These are phyloP conservation scores for Backusella mclennaniae DNA, from an alignment of 192 early-diverging fungal genomes.

Conservation along the genomic window DNA sequence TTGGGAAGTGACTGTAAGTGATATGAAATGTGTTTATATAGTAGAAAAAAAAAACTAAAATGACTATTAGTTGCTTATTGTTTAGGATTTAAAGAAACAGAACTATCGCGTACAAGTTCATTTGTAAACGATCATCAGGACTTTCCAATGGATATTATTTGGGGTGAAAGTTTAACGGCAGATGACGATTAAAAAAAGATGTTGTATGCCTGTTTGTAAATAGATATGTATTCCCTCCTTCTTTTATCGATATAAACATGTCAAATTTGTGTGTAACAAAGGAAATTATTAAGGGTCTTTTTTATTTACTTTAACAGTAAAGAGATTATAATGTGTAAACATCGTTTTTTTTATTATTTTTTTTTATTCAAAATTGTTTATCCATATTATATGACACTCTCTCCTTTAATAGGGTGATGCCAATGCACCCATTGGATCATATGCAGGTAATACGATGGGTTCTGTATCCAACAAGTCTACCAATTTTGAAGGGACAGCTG, in stretches of 20 bases:
- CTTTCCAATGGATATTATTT: constrained; percentile 21
- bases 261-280: background rate
- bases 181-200: background rate
- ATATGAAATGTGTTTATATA: background rate
- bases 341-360: background rate
- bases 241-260: background rate
- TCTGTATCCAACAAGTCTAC: constrained; percentile 62
- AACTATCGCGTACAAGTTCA: constrained; percentile 19
- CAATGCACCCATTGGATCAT: constrained; percentile 77
- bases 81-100: constrained; percentile 29
- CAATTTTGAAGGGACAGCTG: constrained; percentile 54
- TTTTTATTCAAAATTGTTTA: too few relatives aligned
- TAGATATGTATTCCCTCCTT: background rate
- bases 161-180: constrained; percentile 31
- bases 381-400: background rate
- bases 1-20: constrained; percentile 37
- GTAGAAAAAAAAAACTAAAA: background rate
- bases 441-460: constrained; percentile 67
- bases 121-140: background rate
- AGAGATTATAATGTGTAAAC: background rate
- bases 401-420: constrained; percentile 29
- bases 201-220: background rate
- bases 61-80: constrained; percentile 27
- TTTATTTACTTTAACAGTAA: background rate
- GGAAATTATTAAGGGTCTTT: background rate